A percentile compares a stretch with the other conserved stretches of the same genome.
Evolutionary conservation across 2,329 filamentous ascomycete species (phyloP).

Genomic region (Aspergillus fumigatiaffinis): DNA sequence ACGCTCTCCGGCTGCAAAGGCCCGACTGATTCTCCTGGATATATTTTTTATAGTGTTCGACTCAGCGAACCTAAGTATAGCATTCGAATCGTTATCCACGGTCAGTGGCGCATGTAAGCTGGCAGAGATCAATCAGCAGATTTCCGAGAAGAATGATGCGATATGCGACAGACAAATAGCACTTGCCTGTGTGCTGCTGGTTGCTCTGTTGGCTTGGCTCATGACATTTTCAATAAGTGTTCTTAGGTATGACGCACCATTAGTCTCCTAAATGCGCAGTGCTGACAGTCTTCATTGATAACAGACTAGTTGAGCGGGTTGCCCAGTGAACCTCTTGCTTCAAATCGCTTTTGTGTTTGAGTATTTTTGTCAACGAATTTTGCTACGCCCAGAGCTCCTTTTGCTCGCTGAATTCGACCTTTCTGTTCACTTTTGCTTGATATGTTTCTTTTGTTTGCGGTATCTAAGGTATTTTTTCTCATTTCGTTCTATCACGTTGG

Average conservation of each 20-base stretch:
- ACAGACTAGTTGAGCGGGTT: conserved; percentile 39
- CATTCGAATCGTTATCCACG: conserved; percentile 75
- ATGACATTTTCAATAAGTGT: conserved; percentile 85
- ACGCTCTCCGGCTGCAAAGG: conserved; percentile 77
- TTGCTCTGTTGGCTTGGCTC: conserved; percentile 85
- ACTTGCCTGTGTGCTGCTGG: conserved; percentile 71
- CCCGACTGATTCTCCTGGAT: conserved; percentile 84
- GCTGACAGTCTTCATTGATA: conserved; percentile 21
- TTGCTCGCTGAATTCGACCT: background rate
- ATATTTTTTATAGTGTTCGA: conserved; percentile 97
- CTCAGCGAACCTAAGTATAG: conserved; percentile 84
- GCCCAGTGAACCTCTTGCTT: conserved; percentile 13
- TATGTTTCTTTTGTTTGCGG: background rate
- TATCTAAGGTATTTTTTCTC: background rate
- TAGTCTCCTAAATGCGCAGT: background rate
- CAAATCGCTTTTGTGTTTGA: background rate
- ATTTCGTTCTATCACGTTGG: background rate
- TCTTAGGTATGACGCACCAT: conserved; percentile 51
- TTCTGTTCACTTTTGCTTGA: background rate
- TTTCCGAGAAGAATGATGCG: conserved; percentile 35
- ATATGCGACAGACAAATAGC: conserved; percentile 65
- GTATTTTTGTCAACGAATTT: background rate
- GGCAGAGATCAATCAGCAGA: conserved; percentile 34
- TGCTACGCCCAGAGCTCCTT: background rate
- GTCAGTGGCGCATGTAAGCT: conserved; percentile 56